Evolutionary conservation across 2,329 filamentous ascomycete species (phyloP), one percentile per base, ranked within the genome.

Genomic region (Diaporthe ilicicola): DNA sequence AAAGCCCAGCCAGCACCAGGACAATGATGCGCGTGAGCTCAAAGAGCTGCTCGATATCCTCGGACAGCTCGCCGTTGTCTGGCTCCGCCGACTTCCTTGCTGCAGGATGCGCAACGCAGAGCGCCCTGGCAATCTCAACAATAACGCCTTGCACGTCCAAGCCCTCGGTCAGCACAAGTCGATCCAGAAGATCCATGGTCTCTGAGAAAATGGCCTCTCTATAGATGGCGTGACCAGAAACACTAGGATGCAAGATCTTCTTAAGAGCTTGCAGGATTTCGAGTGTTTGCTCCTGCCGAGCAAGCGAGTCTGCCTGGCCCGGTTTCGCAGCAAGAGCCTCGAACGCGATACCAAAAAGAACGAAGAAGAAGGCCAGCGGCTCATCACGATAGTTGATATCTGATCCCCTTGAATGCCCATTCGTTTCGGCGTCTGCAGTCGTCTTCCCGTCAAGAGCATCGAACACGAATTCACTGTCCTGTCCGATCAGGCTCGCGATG

Each of bases 331-430:
- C 95, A 27, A 99, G 88, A 22, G 97, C 95, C 82, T 99, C 97
- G 76, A 99, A 98, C 0, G 95, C 94, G 70, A 99, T 91, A 13
- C 96, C 96, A 76, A 98, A 99, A 0, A 99, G 88, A 17, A 99
- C 95, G 77, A 99, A 99, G 85, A 99, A 99, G 86, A 99, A 99
- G 0, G 96, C 96, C 1, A 98, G 94, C 0, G 96, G 96, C 79
- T 99, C 96, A 78, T 98, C 95, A 59, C 96, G 93, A 79, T 99
- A 99, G 81, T 98, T 98, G 83, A 99, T 98, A 74, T 95, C 93
- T 61, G 91, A 87, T 3, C 87, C 88, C 78, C 92, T 93, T 19
- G 85, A 83, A 53, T 87, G 84, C 3, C 84, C 85, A 72, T 86
- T 88, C 32, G 81, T 77, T 12, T 82, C 81, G 5, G 83, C 80